These are phyloP conservation scores for Trametes cinnabarina DNA, from an alignment of 768 basidiomycete genomes.

Conservation along the genomic window DNA sequence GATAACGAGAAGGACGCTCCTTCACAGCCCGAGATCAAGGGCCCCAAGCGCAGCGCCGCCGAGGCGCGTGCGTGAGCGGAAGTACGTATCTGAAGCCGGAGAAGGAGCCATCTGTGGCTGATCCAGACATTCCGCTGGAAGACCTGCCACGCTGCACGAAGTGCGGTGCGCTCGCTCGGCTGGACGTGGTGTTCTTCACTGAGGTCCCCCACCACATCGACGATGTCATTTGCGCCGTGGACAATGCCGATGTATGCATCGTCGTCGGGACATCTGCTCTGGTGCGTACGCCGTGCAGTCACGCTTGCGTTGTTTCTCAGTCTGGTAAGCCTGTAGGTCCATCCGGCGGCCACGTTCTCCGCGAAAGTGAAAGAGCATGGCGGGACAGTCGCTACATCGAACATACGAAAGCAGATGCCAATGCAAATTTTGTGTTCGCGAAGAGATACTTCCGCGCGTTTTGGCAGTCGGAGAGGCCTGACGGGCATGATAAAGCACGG, in stretches of 20 bases:
- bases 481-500: too few relatives aligned
- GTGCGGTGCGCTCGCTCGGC: conserved; percentile 33
- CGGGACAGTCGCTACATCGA: conserved; percentile 36
- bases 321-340: conserved; percentile 24
- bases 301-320: neutral
- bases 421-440: conserved; percentile 52
- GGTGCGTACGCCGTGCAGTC: conserved; percentile 19
- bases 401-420: conserved; percentile 31
- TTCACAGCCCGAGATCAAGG: neutral
- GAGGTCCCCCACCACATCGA: conserved; percentile 31
- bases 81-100: neutral
- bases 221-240: conserved; percentile 27
- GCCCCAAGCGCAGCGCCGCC: conserved; percentile 1
- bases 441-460: conserved; percentile 41
- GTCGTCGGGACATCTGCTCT: conserved; percentile 39
- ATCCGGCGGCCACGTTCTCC: conserved; percentile 34
- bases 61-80: conserved; percentile 9
- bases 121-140: conserved; percentile 24
- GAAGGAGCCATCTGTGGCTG: neutral
- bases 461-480: conserved; percentile 28
- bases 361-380: conserved; percentile 26
- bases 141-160: conserved; percentile 32
- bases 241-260: conserved; percentile 32
- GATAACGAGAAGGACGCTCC: conserved; percentile 27
- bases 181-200: conserved; percentile 41